Conservation (phyloP, 2,329 filamentous ascomycete genomes). For the Colletotrichum tamarilloi region DNA sequence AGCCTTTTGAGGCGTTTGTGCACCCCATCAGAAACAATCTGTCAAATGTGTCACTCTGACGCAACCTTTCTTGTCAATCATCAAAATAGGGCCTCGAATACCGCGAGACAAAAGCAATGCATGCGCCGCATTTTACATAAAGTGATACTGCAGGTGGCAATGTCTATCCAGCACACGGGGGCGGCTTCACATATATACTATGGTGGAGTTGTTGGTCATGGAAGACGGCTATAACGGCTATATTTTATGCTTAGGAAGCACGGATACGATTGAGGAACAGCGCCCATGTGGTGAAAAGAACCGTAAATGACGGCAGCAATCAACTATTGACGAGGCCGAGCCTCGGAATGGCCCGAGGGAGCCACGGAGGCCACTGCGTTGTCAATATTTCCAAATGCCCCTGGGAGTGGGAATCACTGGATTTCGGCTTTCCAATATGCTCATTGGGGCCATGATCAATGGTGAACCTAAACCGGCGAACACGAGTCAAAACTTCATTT, state of each 20-base stretch:
- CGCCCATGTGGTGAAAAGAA: neutral
- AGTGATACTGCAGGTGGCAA: conserved; percentile 5
- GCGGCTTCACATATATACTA: conserved; percentile 16
- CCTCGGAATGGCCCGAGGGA: neutral
- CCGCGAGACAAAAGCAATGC: neutral
- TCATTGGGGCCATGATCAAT: conserved; percentile 12
- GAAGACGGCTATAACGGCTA: neutral
- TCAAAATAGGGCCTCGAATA: too few relatives aligned
- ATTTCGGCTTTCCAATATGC: conserved; percentile 4
- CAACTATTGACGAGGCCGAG: neutral
- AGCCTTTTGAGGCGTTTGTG: neutral
- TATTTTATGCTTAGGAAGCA: neutral
- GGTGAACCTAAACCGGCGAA: conserved; percentile 1
- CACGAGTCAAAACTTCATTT: conserved; percentile 28
- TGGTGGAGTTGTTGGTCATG: neutral
- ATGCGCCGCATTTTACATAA: neutral
- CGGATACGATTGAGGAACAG: neutral
- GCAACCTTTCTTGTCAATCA: neutral
- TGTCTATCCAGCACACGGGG: conserved; percentile 17
- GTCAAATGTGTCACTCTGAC: neutral
- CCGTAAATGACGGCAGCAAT: neutral
- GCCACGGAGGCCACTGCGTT: neutral
- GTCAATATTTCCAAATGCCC: neutral
- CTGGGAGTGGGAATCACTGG: neutral
- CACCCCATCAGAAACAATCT: neutral